Conservation (phyloP, 1,139 yeast genomes). For the Dujonia santamariae region DNA sequence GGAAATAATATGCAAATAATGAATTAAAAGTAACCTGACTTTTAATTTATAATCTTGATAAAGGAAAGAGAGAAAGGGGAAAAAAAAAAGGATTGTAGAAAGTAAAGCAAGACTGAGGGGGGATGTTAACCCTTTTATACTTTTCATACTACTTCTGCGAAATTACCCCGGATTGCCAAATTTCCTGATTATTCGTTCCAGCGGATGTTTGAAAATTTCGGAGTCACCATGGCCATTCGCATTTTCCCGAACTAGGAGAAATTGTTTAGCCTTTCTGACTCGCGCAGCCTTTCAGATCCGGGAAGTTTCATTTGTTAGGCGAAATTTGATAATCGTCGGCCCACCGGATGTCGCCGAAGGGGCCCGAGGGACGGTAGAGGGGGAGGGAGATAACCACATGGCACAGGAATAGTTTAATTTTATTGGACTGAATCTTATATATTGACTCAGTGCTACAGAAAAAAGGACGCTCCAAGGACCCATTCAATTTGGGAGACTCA, state of each 20-base stretch:
- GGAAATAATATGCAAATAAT: background rate
- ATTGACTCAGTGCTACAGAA: too few relatives aligned
- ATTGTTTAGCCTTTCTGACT: conserved; percentile 6
- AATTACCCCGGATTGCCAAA: conserved; percentile 8
- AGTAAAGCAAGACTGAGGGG: conserved; percentile 1
- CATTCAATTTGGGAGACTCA: too few relatives aligned
- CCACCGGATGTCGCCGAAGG: conserved; percentile 1
- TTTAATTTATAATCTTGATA: background rate
- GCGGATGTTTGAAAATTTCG: conserved; percentile 10
- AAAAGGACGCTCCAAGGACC: too few relatives aligned
- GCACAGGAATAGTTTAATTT: too few relatives aligned
- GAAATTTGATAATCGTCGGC: conserved; percentile 7
- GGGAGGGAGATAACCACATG: too few relatives aligned
- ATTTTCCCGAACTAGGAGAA: too few relatives aligned
- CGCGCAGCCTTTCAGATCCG: conserved; percentile 5
- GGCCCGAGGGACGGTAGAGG: conserved; percentile 1
- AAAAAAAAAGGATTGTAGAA: background rate
- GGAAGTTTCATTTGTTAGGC: conserved; percentile 6
- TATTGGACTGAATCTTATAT: too few relatives aligned
- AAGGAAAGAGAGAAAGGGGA: background rate
- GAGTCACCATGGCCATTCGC: too few relatives aligned
- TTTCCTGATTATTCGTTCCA: conserved; percentile 14
- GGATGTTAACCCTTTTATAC: conserved; percentile 2
- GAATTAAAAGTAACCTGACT: conserved; percentile 3
- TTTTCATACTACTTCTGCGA: background rate